Percentiles rank a stretch among this genome's conserved stretches.
Evolutionary conservation across 768 basidiomycete species (phyloP).

Genomic region (Mycena floridula): DNA sequence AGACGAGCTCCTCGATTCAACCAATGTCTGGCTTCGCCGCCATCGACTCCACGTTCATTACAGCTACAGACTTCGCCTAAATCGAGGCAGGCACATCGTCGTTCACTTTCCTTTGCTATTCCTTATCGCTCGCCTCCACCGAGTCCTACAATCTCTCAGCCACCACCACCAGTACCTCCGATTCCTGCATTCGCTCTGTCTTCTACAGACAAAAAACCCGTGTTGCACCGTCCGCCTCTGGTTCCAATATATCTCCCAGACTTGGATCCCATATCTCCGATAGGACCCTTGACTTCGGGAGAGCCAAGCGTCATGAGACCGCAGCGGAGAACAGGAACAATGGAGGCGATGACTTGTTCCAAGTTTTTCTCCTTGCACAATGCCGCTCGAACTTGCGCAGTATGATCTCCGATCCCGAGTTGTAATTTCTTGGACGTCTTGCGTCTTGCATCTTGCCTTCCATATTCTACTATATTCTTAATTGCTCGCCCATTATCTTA

Average conservation of each 20-base stretch:
- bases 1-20: too few species aligned
- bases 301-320: too few species aligned
- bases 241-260: slow-evolving; percentile 25
- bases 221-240: slow-evolving; percentile 19
- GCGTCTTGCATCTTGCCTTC: not conserved
- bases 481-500: not conserved
- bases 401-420: not conserved
- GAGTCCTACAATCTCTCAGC: slow-evolving; percentile 30
- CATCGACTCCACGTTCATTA: slow-evolving; percentile 24
- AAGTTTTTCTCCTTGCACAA: slow-evolving; percentile 43
- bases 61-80: slow-evolving; percentile 15
- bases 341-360: slow-evolving; percentile 42
- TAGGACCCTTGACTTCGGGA: slow-evolving; percentile 14
- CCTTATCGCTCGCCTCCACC: slow-evolving; percentile 49
- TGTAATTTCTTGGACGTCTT: slow-evolving; percentile 6
- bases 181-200: slow-evolving; percentile 41
- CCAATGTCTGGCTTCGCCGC: slow-evolving; percentile 16
- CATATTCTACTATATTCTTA: not conserved
- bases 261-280: slow-evolving; percentile 20
- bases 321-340: too few species aligned
- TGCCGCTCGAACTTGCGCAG: slow-evolving; percentile 5
- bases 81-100: slow-evolving; percentile 21
- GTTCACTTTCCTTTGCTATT: slow-evolving; percentile 27
- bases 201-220: slow-evolving; percentile 26
- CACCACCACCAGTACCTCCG: slow-evolving; percentile 53